These are phyloP conservation scores for Rhodotorula sp. DNA, from an alignment of 1,284 basidiomycete genomes.

Conservation along the genomic window DNA sequence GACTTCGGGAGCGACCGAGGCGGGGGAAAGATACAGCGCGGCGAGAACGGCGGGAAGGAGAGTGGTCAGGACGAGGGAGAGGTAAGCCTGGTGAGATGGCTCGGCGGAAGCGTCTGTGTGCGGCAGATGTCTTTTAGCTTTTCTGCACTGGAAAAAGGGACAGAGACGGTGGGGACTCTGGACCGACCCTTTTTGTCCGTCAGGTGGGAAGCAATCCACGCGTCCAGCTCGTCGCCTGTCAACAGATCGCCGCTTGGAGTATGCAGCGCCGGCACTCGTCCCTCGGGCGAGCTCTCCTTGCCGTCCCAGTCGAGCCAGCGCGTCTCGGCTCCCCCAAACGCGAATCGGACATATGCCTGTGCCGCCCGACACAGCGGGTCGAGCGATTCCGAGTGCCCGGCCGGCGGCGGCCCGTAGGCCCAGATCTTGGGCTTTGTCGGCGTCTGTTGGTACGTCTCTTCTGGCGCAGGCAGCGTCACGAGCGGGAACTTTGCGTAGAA, in stretches of 20 bases:
- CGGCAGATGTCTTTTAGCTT: too few relatives aligned
- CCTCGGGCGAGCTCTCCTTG: slow-evolving; percentile 20
- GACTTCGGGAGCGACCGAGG: slow-evolving; percentile 10
- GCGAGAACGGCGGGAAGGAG: slow-evolving; percentile 35
- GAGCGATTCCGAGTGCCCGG: slow-evolving; percentile 23
- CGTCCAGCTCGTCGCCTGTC: slow-evolving; percentile 12
- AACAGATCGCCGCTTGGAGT: slow-evolving; percentile 25
- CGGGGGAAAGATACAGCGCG: slow-evolving; percentile 27
- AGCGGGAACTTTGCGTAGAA: slow-evolving; percentile 34
- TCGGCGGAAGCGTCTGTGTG: slow-evolving; percentile 2
- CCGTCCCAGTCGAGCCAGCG: slow-evolving; percentile 19
- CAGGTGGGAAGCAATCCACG: slow-evolving; percentile 7
- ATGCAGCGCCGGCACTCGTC: slow-evolving; percentile 23
- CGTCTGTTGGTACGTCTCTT: not conserved
- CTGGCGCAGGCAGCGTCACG: slow-evolving; percentile 2
- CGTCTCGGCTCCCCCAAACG: not conserved
- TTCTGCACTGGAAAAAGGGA: too few relatives aligned
- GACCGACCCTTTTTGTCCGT: not conserved
- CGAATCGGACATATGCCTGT: slow-evolving; percentile 27
- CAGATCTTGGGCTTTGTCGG: slow-evolving; percentile 22
- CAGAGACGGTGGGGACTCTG: not conserved
- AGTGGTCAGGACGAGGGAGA: slow-evolving; percentile 28
- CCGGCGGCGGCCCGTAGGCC: slow-evolving; percentile 26
- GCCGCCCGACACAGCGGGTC: slow-evolving; percentile 27
- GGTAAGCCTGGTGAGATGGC: slow-evolving; percentile 27